Conservation (phyloP, 441 rosid species). For the Raphanus hybrid region DNA sequence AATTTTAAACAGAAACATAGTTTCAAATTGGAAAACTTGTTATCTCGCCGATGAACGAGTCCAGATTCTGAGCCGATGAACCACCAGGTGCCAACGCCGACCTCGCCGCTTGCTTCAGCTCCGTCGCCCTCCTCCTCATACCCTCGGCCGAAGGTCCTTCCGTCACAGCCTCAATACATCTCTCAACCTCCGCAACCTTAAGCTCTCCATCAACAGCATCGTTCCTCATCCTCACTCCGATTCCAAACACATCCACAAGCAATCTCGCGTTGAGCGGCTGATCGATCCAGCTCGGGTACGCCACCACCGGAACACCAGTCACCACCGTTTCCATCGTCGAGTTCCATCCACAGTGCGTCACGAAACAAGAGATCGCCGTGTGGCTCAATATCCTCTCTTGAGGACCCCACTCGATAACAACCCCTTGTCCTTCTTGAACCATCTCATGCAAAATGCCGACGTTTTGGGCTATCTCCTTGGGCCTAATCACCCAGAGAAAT, state of each 20-base stretch:
- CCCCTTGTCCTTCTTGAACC: conserved; percentile 44
- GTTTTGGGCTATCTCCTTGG: conserved; percentile 15
- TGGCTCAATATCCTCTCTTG: conserved; percentile 61
- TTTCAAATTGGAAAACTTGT: neutral
- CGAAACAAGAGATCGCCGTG: conserved; percentile 50
- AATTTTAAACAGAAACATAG: no score
- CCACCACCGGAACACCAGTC: conserved; percentile 55
- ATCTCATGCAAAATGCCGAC: conserved; percentile 36
- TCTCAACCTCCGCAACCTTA: conserved; percentile 46
- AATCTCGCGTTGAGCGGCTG: conserved; percentile 51
- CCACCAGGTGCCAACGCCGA: conserved; percentile 50
- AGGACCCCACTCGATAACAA: conserved; percentile 55
- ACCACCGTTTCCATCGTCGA: conserved; percentile 51
- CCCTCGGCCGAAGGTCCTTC: conserved; percentile 31
- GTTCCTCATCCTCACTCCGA: conserved; percentile 50
- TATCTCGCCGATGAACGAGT: conserved; percentile 47
- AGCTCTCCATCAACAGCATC: conserved; percentile 39
- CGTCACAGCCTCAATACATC: conserved; percentile 46
- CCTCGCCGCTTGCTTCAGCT: conserved; percentile 45
- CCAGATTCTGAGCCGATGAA: conserved; percentile 45
- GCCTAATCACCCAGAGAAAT: conserved; percentile 58
- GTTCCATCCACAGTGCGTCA: conserved; percentile 66
- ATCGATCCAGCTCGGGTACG: conserved; percentile 53
- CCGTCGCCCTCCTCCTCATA: conserved; percentile 49
- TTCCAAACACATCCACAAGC: conserved; percentile 48